Percentiles rank a stretch among this genome's conserved stretches.
Conservation (phyloP, 2,329 filamentous ascomycete species). For the Simplicillium aogashimaense region DNA sequence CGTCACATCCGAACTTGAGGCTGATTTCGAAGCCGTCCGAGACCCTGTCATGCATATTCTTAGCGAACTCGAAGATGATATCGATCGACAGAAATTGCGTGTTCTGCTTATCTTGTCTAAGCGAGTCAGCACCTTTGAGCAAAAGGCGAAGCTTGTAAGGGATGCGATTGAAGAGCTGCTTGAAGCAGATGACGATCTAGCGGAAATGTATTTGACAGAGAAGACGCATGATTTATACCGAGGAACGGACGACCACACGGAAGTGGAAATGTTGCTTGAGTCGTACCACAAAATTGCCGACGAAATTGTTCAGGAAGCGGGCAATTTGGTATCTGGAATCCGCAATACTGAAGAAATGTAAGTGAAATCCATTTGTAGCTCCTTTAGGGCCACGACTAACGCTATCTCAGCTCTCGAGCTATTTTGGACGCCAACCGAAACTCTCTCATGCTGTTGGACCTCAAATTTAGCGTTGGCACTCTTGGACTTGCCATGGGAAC, state of each 20-base stretch:
- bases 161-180: slow-evolving; percentile 92
- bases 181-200: slow-evolving; percentile 91
- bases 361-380: slow-evolving; percentile 20
- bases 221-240: slow-evolving; percentile 65
- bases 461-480: slow-evolving; percentile 93
- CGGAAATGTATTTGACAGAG: slow-evolving; percentile 91
- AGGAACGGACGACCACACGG: slow-evolving; percentile 80
- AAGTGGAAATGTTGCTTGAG: slow-evolving; percentile 93
- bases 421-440: slow-evolving; percentile 98
- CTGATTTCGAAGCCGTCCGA: slow-evolving; percentile 87
- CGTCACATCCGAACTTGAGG: slow-evolving; percentile 83
- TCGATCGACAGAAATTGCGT: slow-evolving; percentile 86
- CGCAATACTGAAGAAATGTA: slow-evolving; percentile 98
- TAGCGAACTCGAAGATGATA: slow-evolving; percentile 88
- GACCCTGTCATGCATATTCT: slow-evolving; percentile 87
- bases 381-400: slow-evolving; percentile 10
- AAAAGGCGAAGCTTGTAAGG: slow-evolving; percentile 86
- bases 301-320: slow-evolving; percentile 92
- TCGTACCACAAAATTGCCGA: slow-evolving; percentile 97
- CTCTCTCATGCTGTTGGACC: slow-evolving; percentile 90
- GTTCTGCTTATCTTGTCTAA: slow-evolving; percentile 90
- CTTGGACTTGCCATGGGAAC: slow-evolving; percentile 91
- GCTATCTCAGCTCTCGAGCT: slow-evolving; percentile 64
- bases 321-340: slow-evolving; percentile 88
- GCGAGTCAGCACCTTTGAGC: slow-evolving; percentile 91